Conservation (phyloP, 148 eudicot genomes). For the Amaranthus hypochondriacus region DNA sequence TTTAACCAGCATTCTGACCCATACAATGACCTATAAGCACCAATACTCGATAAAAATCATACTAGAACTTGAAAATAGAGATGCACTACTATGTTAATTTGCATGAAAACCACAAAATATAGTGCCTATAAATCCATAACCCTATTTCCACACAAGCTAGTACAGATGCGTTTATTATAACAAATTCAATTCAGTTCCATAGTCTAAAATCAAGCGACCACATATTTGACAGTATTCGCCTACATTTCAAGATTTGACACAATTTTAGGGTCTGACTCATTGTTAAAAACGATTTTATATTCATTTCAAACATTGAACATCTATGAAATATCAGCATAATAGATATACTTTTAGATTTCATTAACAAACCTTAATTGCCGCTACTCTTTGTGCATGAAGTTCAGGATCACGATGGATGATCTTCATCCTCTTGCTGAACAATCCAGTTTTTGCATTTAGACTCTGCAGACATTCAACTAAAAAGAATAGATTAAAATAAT, state of each 20-base stretch:
- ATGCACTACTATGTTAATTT: too few relatives aligned
- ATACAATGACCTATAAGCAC: too few relatives aligned
- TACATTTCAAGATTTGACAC: not conserved
- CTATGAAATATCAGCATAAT: not conserved
- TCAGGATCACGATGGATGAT: constrained; percentile 76
- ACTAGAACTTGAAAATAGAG: too few relatives aligned
- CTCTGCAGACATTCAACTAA: constrained; percentile 98
- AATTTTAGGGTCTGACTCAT: too few relatives aligned
- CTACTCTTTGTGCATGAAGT: constrained; percentile 89
- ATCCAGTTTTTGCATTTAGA: constrained; percentile 89
- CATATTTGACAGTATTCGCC: not conserved
- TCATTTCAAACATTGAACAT: not conserved
- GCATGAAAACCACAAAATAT: too few relatives aligned
- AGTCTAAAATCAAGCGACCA: not conserved
- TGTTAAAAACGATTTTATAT: too few relatives aligned
- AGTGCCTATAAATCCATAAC: not conserved
- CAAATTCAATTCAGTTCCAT: not conserved
- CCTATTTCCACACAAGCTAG: not conserved
- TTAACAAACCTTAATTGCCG: constrained; percentile 75
- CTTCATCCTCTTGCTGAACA: constrained; percentile 94
- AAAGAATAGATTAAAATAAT: constrained; percentile 42
- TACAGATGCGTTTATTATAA: not conserved
- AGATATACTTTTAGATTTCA: not conserved
- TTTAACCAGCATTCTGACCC: too few relatives aligned
- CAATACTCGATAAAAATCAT: too few relatives aligned